phyloP scores from a whole-genome alignment of 148 eudicot species.

The Amaranthus palmeri region DNA sequence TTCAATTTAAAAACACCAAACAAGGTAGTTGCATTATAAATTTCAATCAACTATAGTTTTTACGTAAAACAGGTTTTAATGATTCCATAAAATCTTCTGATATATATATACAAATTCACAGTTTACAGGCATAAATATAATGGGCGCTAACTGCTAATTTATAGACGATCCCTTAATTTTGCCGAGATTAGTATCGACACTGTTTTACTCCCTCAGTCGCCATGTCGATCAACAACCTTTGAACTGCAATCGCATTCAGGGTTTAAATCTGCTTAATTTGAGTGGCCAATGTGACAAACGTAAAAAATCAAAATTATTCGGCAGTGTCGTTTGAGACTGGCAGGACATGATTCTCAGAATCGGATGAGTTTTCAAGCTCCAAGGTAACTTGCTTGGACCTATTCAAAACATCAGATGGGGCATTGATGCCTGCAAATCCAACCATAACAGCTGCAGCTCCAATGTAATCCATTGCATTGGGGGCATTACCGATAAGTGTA shows the following conservation, averaged over 20 bases:
- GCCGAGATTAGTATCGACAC: too few relatives aligned
- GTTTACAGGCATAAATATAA: too few relatives aligned
- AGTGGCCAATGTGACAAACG: neutral
- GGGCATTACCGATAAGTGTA: slow-evolving; percentile 66
- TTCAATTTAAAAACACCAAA: too few relatives aligned
- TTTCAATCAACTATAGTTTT: too few relatives aligned
- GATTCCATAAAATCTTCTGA: too few relatives aligned
- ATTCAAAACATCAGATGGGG: slow-evolving; percentile 55
- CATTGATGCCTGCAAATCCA: slow-evolving; percentile 82
- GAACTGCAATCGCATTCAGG: neutral
- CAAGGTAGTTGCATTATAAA: too few relatives aligned
- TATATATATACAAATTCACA: too few relatives aligned
- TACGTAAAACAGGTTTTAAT: too few relatives aligned
- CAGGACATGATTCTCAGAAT: slow-evolving; percentile 13
- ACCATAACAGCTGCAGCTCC: slow-evolving; percentile 83
- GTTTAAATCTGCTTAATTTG: neutral
- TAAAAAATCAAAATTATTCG: neutral
- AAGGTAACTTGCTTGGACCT: slow-evolving; percentile 36
- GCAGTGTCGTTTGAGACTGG: slow-evolving; percentile 9
- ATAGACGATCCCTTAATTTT: neutral
- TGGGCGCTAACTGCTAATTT: neutral
- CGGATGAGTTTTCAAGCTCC: slow-evolving; percentile 34
- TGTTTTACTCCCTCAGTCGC: neutral
- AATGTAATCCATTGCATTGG: slow-evolving; percentile 53
- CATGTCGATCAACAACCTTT: neutral